Evolutionary conservation across 2,329 filamentous ascomycete genomes (phyloP).

Genomic region (Bisporella sp.): DNA sequence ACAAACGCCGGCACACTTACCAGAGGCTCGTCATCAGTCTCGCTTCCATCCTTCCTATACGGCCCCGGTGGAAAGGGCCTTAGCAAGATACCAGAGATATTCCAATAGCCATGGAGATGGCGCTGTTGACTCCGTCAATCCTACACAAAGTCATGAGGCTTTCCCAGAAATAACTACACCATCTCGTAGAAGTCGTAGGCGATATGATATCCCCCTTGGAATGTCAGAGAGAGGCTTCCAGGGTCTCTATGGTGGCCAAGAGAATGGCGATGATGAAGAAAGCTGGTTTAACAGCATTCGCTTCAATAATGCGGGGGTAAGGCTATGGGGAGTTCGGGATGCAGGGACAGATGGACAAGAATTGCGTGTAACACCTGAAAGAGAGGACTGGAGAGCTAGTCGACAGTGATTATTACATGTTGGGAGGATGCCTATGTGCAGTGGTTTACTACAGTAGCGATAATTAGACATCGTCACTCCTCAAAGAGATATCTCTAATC

Average conservation of each 20-base stretch:
- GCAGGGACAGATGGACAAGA: constrained; percentile 12
- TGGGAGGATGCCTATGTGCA: no score
- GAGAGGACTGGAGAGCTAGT: constrained; percentile 19
- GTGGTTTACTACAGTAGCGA: no score
- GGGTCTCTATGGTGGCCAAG: constrained; percentile 41
- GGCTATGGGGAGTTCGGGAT: constrained; percentile 17
- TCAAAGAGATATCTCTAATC: no score
- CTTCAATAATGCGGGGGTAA: constrained; percentile 24
- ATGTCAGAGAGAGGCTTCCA: constrained; percentile 36
- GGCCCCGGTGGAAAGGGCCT: constrained; percentile 28
- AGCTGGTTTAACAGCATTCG: constrained; percentile 26
- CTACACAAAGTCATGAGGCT: background rate
- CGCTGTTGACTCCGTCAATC: background rate
- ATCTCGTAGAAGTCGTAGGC: constrained; percentile 12
- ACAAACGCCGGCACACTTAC: constrained; percentile 43
- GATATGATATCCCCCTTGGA: constrained; percentile 31
- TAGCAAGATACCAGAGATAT: background rate
- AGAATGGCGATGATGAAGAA: constrained; percentile 39
- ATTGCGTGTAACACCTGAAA: constrained; percentile 17
- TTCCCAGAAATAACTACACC: background rate
- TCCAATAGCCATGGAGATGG: constrained; percentile 9
- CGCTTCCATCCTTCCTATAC: constrained; percentile 37
- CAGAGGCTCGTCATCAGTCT: constrained; percentile 40
- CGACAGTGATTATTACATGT: background rate
- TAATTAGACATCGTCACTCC: no score